These are phyloP conservation scores for Castanea sativa DNA, from an alignment of 306 rosid species.

Conservation along the genomic window DNA sequence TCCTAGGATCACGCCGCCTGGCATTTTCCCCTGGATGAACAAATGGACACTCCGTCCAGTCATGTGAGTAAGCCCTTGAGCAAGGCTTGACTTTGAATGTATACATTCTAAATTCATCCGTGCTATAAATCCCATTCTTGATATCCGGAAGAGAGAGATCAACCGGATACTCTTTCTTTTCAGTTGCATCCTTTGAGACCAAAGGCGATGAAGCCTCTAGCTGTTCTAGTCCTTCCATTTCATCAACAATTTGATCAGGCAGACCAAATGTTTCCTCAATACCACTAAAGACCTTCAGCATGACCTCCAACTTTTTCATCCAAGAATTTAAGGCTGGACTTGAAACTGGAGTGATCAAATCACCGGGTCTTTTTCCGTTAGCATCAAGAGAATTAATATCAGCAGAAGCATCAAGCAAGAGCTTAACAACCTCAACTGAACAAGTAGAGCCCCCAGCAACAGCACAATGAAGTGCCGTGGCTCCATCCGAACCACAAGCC, in stretches of 20 bases:
- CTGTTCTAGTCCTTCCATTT: constrained; percentile 28
- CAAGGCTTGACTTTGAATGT: constrained; percentile 85
- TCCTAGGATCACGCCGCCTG: constrained; percentile 83
- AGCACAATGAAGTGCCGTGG: constrained; percentile 84
- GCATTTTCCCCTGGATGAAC: constrained; percentile 94
- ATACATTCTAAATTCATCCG: constrained; percentile 91
- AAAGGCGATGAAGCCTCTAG: constrained; percentile 32
- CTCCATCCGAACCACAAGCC: constrained; percentile 58
- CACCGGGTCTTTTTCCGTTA: constrained; percentile 46
- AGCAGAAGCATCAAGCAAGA: constrained; percentile 67
- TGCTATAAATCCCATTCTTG: constrained; percentile 71
- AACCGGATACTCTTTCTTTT: constrained; percentile 65
- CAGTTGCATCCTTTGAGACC: constrained; percentile 42
- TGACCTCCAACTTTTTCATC: constrained; percentile 42
- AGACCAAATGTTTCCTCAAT: constrained; percentile 24
- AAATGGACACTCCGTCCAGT: constrained; percentile 95
- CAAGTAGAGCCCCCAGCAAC: constrained; percentile 61
- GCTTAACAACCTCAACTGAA: constrained; percentile 57
- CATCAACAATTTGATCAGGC: constrained; percentile 29
- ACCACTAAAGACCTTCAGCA: constrained; percentile 40
- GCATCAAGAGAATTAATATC: constrained; percentile 52
- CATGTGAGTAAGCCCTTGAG: constrained; percentile 93
- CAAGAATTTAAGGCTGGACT: constrained; percentile 31
- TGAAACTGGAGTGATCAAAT: constrained; percentile 37
- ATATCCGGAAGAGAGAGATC: constrained; percentile 88